Evolutionary conservation across 192 early-diverging fungal species (phyloP), one percentile per base, ranked within the genome.

Genomic region (Backusella australiensis): DNA sequence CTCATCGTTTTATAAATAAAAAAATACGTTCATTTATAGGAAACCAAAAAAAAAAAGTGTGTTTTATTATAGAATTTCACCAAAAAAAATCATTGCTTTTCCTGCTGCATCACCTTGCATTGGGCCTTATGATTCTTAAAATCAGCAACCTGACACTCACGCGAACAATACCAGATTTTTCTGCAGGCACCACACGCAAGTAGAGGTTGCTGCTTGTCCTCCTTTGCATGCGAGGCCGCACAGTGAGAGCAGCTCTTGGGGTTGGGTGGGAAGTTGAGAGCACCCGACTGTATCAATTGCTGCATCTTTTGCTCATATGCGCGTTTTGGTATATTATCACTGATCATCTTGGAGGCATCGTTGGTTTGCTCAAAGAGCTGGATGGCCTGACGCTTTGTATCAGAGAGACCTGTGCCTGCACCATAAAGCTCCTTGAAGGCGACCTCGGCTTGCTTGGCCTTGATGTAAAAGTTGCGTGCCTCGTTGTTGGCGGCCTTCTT

Each of bases 71-170:
- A 11, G 38, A 38, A 38, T 38, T 38, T 38, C 36, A 42, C 11
- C 11, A 49, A 49, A 49, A 49, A 49, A 21, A 49, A 49, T 49
- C 46, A 49, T 29, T 63, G 23, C 23, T 63, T 63, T 23, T 63
- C 9, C 12, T 63, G 56, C 42, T 71, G 70, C 26, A 71, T 46
- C 0, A 32, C 11, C 26, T 71, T 71, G 29, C 70, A 71, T 49
- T 71, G 70, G 17, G 41, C 29, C 42, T 71, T 71, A 32, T 71
- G 70, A 49, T 41, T 17, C 42, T 83, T 65, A 71, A 83, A 90
- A 79, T 90, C 84, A 29, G 76, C 69, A 67, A 85, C 87, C 69
- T 90, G 89, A 71, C 89, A 90, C 17, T 88, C 87, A 78, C 85
- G 79, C 26, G 85, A 86, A 76, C 89, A 90, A 80, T 90, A 90